Evolutionary conservation across 2,329 filamentous ascomycete species (phyloP).

Genomic region (Chrysoporthe puriensis): DNA sequence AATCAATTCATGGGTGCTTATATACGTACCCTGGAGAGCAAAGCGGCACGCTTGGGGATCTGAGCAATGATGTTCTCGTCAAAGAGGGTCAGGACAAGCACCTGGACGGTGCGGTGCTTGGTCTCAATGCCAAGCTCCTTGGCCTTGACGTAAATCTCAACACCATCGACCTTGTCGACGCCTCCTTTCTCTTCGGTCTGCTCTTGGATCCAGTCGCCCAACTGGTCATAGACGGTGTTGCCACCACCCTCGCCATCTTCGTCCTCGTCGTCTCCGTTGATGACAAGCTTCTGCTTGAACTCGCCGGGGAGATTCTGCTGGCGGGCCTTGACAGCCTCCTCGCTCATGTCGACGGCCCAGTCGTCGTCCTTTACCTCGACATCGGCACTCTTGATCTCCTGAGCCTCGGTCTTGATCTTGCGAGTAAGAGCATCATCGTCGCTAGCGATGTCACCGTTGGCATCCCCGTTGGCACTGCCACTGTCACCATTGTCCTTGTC

Average conservation of each 20-base stretch:
- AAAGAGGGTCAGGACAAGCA: slow-evolving; percentile 92
- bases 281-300: slow-evolving; percentile 87
- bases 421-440: slow-evolving; percentile 81
- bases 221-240: slow-evolving; percentile 81
- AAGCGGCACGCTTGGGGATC: slow-evolving; percentile 78
- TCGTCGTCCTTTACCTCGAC: slow-evolving; percentile 76
- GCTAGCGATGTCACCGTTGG: slow-evolving; percentile 71
- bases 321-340: slow-evolving; percentile 92
- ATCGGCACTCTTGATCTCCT: slow-evolving; percentile 50
- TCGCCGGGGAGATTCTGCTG: slow-evolving; percentile 92
- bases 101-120: slow-evolving; percentile 92
- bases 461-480: slow-evolving; percentile 54
- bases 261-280: slow-evolving; percentile 76
- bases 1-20: neutral
- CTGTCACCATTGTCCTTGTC: slow-evolving; percentile 55
- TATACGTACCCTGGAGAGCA: slow-evolving; percentile 80
- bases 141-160: slow-evolving; percentile 94
- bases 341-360: slow-evolving; percentile 96
- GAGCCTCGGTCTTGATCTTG: slow-evolving; percentile 69
- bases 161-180: slow-evolving; percentile 79
- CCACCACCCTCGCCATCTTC: slow-evolving; percentile 78
- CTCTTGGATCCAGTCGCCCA: slow-evolving; percentile 88
- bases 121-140: slow-evolving; percentile 92
- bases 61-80: slow-evolving; percentile 87
- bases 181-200: slow-evolving; percentile 73